Evolutionary conservation across 768 basidiomycete genomes (phyloP).

Genomic region (Chalciporus sphaerocephalus): DNA sequence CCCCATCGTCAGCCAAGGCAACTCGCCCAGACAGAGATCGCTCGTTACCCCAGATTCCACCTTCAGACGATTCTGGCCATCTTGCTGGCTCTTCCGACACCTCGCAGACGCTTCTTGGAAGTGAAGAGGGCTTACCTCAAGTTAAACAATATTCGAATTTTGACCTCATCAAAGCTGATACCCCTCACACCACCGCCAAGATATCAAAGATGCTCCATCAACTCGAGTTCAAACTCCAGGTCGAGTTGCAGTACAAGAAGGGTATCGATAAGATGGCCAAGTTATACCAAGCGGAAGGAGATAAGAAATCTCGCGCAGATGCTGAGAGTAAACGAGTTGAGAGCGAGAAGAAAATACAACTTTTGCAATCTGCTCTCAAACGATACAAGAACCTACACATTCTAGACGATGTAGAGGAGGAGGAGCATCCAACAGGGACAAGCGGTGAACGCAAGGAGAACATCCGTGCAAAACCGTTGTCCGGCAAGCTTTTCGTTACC

Average conservation of each 20-base stretch:
- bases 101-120: slow-evolving; percentile 38
- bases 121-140: slow-evolving; percentile 41
- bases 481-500: slow-evolving; percentile 86
- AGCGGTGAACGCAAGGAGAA: slow-evolving; percentile 91
- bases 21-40: slow-evolving; percentile 30
- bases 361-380: slow-evolving; percentile 87
- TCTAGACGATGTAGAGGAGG: slow-evolving; percentile 83
- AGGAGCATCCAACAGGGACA: slow-evolving; percentile 68
- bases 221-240: slow-evolving; percentile 97
- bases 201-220: slow-evolving; percentile 98
- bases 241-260: slow-evolving; percentile 96
- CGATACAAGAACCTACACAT: slow-evolving; percentile 95
- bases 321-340: slow-evolving; percentile 92
- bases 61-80: slow-evolving; percentile 44
- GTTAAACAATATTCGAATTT: slow-evolving; percentile 75
- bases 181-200: slow-evolving; percentile 91
- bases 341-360: slow-evolving; percentile 93
- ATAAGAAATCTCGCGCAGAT: slow-evolving; percentile 91
- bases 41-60: slow-evolving; percentile 45
- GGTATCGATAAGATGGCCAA: slow-evolving; percentile 99
- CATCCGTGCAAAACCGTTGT: slow-evolving; percentile 87
- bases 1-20: slow-evolving; percentile 17
- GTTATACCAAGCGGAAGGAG: slow-evolving; percentile 92
- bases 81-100: slow-evolving; percentile 37
- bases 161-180: slow-evolving; percentile 96